Evolutionary conservation across 257 asterid genomes (phyloP), one percentile per base, ranked within the genome.

Genomic region (Penstemon newberryi): DNA sequence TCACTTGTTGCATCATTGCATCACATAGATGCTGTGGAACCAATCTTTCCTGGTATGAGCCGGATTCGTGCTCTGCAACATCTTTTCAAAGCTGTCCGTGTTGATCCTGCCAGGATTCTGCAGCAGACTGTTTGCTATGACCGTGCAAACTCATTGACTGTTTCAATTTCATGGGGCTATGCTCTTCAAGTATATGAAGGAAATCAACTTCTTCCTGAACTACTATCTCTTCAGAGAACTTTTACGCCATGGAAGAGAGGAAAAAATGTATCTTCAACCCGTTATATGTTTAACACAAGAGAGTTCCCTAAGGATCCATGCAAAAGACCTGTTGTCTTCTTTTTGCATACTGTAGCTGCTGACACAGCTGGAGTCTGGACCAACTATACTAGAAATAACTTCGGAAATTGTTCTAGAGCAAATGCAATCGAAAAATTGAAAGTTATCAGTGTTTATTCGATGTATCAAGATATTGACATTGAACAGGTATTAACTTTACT

Each of bases 111-210:
- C 39, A 81, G 93, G 80, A 82, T 83, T 59, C 75, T 91, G 59
- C 94, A 91, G 82, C 97, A 91, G 68, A 78, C 89, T 58, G 96
- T 89, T 66, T 91, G 97, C 79, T 89, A 87, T 49, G 84, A 89
- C 63, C 69, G 37, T 9, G 12, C 60, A 76, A 78, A 76, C 65
- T 80, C 78, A 49, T 71, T 87, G 78, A 91, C 96, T 0, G 78
- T 87, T 79, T 89, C 96, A 4, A 63, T 89, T 70, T 76, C 97
- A 13, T 91, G 97, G 97, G 96, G 97, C 15, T 89, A 81, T 73
- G 84, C 90, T 8, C 72, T 91, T 75, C 93, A 91, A 76, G 76
- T 91, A 4, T 87, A 79, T 60, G 80, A 83, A 75, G 95, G 88
- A 57, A 78, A 89, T 41, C 74, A 65, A 44, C 86, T 81, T 65